These are phyloP conservation scores for Zizania latifolia DNA, from an alignment of 176 grass and related monocot genomes.

Conservation along the genomic window DNA sequence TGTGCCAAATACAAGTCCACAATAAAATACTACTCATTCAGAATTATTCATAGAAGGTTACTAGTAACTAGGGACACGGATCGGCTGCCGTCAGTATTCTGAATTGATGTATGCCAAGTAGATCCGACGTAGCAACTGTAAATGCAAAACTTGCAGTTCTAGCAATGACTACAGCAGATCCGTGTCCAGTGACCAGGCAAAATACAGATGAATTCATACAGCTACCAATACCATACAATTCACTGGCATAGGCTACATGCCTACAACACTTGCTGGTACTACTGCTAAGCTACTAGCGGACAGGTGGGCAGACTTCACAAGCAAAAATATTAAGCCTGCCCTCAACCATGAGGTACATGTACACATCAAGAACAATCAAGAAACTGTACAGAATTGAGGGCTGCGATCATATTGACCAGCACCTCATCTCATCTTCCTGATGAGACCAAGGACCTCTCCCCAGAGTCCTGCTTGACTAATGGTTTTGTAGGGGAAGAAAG, in stretches of 20 bases:
- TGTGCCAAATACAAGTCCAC: background rate
- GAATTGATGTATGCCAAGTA: too few species aligned
- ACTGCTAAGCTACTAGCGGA: conserved; percentile 24
- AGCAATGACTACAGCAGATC: too few species aligned
- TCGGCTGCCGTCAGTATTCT: too few species aligned
- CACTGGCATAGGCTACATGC: background rate
- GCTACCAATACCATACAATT: conserved; percentile 26
- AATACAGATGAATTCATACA: conserved; percentile 2
- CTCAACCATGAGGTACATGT: conserved; percentile 33
- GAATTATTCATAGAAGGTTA: background rate
- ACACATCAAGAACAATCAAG: conserved; percentile 34
- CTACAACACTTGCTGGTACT: conserved; percentile 14
- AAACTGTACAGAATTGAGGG: conserved; percentile 46
- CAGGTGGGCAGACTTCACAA: conserved; percentile 31
- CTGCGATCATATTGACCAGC: conserved; percentile 20
- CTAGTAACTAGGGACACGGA: too few species aligned
- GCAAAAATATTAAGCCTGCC: conserved; percentile 51
- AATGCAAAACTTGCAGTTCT: too few species aligned
- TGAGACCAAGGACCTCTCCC: conserved; percentile 52
- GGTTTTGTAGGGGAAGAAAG: conserved; percentile 22
- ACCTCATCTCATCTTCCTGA: conserved; percentile 47
- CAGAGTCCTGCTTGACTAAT: conserved; percentile 25
- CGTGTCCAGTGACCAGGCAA: background rate
- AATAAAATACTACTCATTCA: background rate
- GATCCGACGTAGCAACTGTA: too few species aligned